These are phyloP conservation scores for Lachnellula arida DNA, from an alignment of 2,329 filamentous ascomycete species.

Conservation along the genomic window DNA sequence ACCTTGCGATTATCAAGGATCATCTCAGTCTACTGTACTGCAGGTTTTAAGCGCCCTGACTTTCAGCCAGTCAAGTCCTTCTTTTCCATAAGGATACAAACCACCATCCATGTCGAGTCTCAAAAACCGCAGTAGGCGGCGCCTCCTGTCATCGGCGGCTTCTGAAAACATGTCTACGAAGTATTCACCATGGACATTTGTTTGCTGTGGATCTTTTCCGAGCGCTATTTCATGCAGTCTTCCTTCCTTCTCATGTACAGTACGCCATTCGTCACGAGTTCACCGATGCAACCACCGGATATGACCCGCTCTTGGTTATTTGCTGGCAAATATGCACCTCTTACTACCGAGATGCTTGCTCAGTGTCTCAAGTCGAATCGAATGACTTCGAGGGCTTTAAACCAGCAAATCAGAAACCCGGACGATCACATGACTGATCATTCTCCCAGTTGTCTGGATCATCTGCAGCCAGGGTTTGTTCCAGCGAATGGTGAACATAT, in stretches of 20 bases:
- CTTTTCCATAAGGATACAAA: neutral
- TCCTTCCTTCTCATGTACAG: neutral
- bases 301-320: neutral
- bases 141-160: neutral
- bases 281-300: neutral
- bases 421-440: neutral
- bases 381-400: neutral
- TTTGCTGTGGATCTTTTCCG: neutral
- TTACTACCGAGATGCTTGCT: neutral
- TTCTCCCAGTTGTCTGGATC: neutral
- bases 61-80: neutral
- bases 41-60: neutral
- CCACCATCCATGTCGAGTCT: neutral
- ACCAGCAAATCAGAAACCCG: neutral
- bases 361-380: neutral
- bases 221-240: neutral
- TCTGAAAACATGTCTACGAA: neutral
- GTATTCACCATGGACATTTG: neutral
- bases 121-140: neutral
- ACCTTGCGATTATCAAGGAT: neutral
- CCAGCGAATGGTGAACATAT: neutral
- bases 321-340: neutral
- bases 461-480: neutral
- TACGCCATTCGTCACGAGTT: neutral
- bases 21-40: neutral